Conservation (phyloP, 2,329 filamentous ascomycete genomes). For the Neopestalotiopsis sp. region DNA sequence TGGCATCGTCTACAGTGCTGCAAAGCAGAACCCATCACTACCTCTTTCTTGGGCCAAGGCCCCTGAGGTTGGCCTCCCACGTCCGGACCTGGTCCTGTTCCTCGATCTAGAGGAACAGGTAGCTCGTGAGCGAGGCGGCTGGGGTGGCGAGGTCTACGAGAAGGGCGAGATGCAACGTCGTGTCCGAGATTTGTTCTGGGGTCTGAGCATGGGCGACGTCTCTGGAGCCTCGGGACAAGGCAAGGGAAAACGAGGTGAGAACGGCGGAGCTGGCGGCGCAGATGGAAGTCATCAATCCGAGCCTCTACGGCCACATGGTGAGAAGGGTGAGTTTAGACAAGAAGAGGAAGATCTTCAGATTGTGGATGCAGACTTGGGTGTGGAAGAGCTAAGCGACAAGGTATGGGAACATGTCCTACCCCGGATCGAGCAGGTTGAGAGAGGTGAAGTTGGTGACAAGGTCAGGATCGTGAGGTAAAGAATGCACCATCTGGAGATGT, state of each 20-base stretch:
- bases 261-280: conserved; percentile 17
- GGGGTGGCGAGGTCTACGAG: conserved; percentile 89
- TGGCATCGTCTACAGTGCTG: conserved; percentile 90
- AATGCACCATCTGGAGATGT: background rate
- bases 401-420: conserved; percentile 58
- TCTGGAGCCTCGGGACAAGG: conserved; percentile 34
- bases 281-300: conserved; percentile 13
- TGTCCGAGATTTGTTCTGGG: conserved; percentile 77
- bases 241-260: conserved; percentile 22
- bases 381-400: conserved; percentile 62
- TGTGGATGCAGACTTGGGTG: conserved; percentile 57
- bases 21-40: conserved; percentile 77
- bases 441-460: conserved; percentile 51
- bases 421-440: conserved; percentile 55
- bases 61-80: conserved; percentile 84
- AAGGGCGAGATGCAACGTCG: conserved; percentile 79
- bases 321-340: conserved; percentile 47
- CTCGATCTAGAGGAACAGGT: conserved; percentile 78
- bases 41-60: conserved; percentile 80
- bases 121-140: conserved; percentile 81
- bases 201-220: conserved; percentile 53
- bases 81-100: conserved; percentile 87
- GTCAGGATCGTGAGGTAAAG: conserved; percentile 48
- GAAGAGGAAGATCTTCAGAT: conserved; percentile 60
- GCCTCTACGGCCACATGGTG: conserved; percentile 15